phyloP scores from a whole-genome alignment of 768 basidiomycete genomes.

The Lyophyllum semitale region DNA sequence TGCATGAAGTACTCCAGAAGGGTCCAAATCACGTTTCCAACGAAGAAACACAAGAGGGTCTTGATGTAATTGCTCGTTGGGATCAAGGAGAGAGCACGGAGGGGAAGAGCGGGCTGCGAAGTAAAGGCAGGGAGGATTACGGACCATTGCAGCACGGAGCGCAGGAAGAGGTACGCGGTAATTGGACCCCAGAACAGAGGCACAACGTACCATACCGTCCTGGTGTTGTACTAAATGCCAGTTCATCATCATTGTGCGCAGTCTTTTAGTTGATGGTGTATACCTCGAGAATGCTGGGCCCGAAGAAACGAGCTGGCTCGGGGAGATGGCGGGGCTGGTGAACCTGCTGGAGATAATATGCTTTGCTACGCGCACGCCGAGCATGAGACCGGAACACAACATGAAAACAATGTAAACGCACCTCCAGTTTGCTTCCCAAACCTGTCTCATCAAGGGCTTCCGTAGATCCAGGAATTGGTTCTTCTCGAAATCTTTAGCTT shows the following conservation, averaged over 20 bases:
- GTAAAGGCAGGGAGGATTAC: constrained; percentile 67
- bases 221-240: constrained; percentile 63
- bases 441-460: constrained; percentile 81
- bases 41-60: constrained; percentile 68
- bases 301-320: constrained; percentile 86
- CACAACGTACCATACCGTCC: constrained; percentile 92
- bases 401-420: constrained; percentile 26
- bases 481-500: constrained; percentile 78
- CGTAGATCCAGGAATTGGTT: constrained; percentile 91
- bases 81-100: constrained; percentile 46
- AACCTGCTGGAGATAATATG: constrained; percentile 94
- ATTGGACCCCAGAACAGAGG: constrained; percentile 93
- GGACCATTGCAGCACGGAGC: constrained; percentile 83
- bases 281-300: constrained; percentile 79
- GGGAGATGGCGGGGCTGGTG: constrained; percentile 92
- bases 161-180: constrained; percentile 71
- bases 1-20: constrained; percentile 91
- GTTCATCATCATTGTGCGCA: neutral
- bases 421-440: constrained; percentile 89
- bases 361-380: constrained; percentile 58
- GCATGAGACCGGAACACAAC: neutral
- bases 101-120: constrained; percentile 54
- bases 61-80: constrained; percentile 55
- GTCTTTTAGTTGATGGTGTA: constrained; percentile 13
- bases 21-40: constrained; percentile 93